These are phyloP conservation scores for Nothophoma quercina DNA, from an alignment of 2,329 filamentous ascomycete genomes.

Conservation along the genomic window DNA sequence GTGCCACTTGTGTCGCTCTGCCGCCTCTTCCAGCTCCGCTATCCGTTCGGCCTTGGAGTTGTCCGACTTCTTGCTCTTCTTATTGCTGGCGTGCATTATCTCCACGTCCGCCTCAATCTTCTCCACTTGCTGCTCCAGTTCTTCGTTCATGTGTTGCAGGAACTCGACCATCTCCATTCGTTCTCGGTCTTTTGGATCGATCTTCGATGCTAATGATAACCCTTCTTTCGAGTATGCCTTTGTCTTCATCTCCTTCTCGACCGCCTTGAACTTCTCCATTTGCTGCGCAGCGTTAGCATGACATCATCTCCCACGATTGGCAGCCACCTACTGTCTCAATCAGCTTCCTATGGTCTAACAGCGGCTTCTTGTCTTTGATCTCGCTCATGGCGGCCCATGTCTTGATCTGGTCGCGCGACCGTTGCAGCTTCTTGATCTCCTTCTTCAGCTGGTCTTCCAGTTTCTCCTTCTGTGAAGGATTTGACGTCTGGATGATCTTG, in stretches of 20 bases:
- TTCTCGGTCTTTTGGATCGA: constrained; percentile 97
- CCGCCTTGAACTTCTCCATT: constrained; percentile 99
- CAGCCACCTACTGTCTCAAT: constrained; percentile 84
- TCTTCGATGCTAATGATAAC: constrained; percentile 85
- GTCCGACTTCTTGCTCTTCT: constrained; percentile 90
- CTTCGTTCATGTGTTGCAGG: constrained; percentile 84
- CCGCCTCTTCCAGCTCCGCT: constrained; percentile 81
- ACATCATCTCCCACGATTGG: constrained; percentile 12
- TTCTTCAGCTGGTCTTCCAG: constrained; percentile 97
- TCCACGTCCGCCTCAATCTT: constrained; percentile 89
- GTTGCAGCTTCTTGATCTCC: constrained; percentile 99
- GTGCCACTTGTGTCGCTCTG: constrained; percentile 97
- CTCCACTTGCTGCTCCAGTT: constrained; percentile 93
- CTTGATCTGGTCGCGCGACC: constrained; percentile 98
- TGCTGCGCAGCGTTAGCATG: constrained; percentile 65
- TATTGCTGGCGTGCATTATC: constrained; percentile 83
- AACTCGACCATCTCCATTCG: constrained; percentile 90
- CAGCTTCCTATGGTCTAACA: constrained; percentile 91
- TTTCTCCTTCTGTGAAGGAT: constrained; percentile 96
- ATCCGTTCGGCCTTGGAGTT: constrained; percentile 83
- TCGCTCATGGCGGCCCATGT: constrained; percentile 98
- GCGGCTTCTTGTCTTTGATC: constrained; percentile 97
- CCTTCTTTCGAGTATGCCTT: constrained; percentile 99
- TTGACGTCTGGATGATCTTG: constrained; percentile 92
- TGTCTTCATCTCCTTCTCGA: constrained; percentile 99